Base-by-base conservation (phyloP, 805 yeast genomes). In the Kluyveromyces wickerhamii region DNA sequence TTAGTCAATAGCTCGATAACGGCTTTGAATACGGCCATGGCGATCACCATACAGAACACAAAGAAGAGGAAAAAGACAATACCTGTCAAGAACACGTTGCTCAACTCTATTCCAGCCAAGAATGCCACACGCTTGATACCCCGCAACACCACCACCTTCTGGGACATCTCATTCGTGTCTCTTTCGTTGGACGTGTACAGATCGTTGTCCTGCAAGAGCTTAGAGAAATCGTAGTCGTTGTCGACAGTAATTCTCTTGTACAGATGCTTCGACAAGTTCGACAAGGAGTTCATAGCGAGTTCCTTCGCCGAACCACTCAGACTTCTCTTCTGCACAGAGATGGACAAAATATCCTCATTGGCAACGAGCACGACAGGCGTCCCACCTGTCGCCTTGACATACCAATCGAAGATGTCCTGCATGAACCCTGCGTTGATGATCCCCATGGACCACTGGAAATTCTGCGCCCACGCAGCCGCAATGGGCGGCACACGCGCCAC, bases 381-480 rank as follows among this genome's bases (percentile, higher is more conserved):
- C 38, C 98, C 98, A 24, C 96, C 96, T 1, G 98, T 92, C 6
- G 95, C 66, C 62, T 89, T 96, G 34, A 89, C 79, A 58, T 89
- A 89, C 98, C 98, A 89, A 56, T 79, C 74, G 44, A 92, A 80
- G 42, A 86, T 82, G 27, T 67, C 58, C 58, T 88, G 96, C 74
- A 89, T 80, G 51, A 87, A 84, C 10, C 62, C 59, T 6, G 77
- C 74, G 35, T 72, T 71, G 48, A 92, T 83, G 44, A 89, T 79
- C 30, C 98, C 98, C 73, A 89, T 73, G 2, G 96, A 78, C 97
- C 97, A 89, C 60, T 76, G 78, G 67, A 92, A 92, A 64, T 89
- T 92, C 61, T 89, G 95, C 21, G 94, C 78, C 98, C 98, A 89
- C 2, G 97, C 88, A 3, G 95, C 86, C 4, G 96, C 97, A 47